Conservation (phyloP, 176 grass and related monocot species). For the Oryza coarctata region DNA sequence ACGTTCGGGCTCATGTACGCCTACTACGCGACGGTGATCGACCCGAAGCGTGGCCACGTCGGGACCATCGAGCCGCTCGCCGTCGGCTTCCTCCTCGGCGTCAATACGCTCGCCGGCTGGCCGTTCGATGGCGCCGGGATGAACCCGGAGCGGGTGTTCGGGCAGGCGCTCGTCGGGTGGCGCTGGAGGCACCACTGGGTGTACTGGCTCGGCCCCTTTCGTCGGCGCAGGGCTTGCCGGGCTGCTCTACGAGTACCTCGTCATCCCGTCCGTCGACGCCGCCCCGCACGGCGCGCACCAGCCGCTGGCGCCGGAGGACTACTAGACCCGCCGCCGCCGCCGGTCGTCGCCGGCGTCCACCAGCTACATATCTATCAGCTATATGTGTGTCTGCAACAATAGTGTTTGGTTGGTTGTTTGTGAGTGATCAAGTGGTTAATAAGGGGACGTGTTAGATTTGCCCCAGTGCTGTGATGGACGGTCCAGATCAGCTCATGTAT, state of each 20-base stretch:
- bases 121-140: constrained; percentile 89
- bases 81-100: constrained; percentile 76
- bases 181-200: constrained; percentile 90
- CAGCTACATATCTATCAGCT: not conserved
- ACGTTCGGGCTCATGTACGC: constrained; percentile 90
- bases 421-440: constrained; percentile 26
- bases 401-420: not conserved
- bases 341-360: not conserved
- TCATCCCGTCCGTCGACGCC: constrained; percentile 50
- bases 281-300: constrained; percentile 56
- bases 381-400: not conserved
- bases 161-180: constrained; percentile 76
- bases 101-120: constrained; percentile 78
- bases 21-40: constrained; percentile 80
- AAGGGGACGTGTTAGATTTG: constrained; percentile 19
- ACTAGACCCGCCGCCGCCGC: constrained; percentile 38
- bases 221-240: constrained; percentile 67
- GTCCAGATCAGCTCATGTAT: not conserved
- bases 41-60: constrained; percentile 69
- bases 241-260: constrained; percentile 72
- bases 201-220: constrained; percentile 89
- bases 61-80: constrained; percentile 84
- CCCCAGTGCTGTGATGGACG: not conserved
- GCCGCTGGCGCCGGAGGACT: constrained; percentile 87
- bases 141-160: constrained; percentile 88